phyloP scores from a whole-genome alignment of 2,329 filamentous ascomycete species.

The Shiraia sp. region DNA sequence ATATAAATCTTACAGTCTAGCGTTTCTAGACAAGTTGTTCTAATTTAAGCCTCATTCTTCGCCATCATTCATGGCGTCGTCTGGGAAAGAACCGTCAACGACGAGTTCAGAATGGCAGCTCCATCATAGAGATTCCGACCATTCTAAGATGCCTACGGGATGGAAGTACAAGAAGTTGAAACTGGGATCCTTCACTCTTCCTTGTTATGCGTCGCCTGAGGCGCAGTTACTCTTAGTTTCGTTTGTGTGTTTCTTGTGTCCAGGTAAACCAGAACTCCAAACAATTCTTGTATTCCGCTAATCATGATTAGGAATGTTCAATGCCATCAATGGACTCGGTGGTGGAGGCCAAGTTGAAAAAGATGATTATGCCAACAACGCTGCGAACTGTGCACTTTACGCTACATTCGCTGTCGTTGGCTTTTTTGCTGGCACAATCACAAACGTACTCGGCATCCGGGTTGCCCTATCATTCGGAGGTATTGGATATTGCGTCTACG shows the following conservation, averaged over 20 bases:
- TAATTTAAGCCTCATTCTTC: too few relatives aligned
- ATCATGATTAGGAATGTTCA: slow-evolving; percentile 48
- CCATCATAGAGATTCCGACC: slow-evolving; percentile 2
- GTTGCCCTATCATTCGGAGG: slow-evolving; percentile 70
- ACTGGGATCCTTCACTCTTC: slow-evolving; percentile 44
- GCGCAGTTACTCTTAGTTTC: slow-evolving; percentile 51
- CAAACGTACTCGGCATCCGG: slow-evolving; percentile 71
- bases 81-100: not conserved
- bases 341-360: slow-evolving; percentile 48
- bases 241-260: slow-evolving; percentile 55
- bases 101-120: not conserved
- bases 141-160: slow-evolving; percentile 31
- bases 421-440: slow-evolving; percentile 68
- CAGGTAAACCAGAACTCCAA: slow-evolving; percentile 26
- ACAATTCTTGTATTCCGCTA: slow-evolving; percentile 3
- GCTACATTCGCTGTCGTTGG: slow-evolving; percentile 67
- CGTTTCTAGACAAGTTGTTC: too few relatives aligned
- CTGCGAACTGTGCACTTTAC: slow-evolving; percentile 67
- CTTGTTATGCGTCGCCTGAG: slow-evolving; percentile 52
- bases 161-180: slow-evolving; percentile 50
- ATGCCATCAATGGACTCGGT: slow-evolving; percentile 52
- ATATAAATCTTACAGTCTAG: too few relatives aligned
- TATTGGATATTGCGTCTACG: slow-evolving; percentile 74
- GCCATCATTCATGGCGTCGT: not conserved
- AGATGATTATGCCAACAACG: slow-evolving; percentile 60